Conservation (phyloP, 106 monocot genomes). For the Alisma plantagoaquatica region DNA sequence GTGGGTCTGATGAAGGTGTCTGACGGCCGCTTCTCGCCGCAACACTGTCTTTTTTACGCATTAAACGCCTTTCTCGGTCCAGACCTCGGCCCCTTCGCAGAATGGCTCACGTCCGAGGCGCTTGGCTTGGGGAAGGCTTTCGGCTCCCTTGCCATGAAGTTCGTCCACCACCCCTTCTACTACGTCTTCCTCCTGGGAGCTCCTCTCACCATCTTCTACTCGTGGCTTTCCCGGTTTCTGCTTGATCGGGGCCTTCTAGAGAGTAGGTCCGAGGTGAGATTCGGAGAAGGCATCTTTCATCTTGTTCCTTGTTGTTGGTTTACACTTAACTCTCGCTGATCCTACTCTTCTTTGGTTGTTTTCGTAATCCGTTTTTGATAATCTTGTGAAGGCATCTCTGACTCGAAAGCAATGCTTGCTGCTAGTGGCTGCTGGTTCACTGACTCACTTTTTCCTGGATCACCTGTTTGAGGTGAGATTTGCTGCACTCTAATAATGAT, state of each 20-base stretch:
- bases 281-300: too few species aligned
- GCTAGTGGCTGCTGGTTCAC: conserved; percentile 60
- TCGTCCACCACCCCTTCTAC: conserved; percentile 69
- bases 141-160: conserved; percentile 37
- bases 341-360: too few species aligned
- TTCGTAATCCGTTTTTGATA: not conserved
- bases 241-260: conserved; percentile 40
- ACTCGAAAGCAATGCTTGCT: conserved; percentile 55
- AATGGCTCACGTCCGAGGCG: conserved; percentile 45
- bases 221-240: conserved; percentile 40
- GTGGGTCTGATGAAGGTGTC: conserved; percentile 44
- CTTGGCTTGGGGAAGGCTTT: conserved; percentile 13
- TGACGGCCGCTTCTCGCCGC: conserved; percentile 57
- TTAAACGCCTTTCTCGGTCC: conserved; percentile 84
- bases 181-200: conserved; percentile 64
- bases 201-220: conserved; percentile 52
- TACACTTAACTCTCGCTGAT: too few species aligned
- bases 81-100: conserved; percentile 74
- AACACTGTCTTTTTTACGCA: conserved; percentile 83
- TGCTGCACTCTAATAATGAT: too few species aligned
- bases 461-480: conserved; percentile 92
- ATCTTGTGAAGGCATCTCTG: conserved; percentile 34
- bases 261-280: conserved; percentile 46
- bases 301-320: too few species aligned
- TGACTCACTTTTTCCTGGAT: conserved; percentile 87